phyloP scores from a whole-genome alignment of 2,329 filamentous ascomycete genomes.

The Diaporthe australafricana region DNA sequence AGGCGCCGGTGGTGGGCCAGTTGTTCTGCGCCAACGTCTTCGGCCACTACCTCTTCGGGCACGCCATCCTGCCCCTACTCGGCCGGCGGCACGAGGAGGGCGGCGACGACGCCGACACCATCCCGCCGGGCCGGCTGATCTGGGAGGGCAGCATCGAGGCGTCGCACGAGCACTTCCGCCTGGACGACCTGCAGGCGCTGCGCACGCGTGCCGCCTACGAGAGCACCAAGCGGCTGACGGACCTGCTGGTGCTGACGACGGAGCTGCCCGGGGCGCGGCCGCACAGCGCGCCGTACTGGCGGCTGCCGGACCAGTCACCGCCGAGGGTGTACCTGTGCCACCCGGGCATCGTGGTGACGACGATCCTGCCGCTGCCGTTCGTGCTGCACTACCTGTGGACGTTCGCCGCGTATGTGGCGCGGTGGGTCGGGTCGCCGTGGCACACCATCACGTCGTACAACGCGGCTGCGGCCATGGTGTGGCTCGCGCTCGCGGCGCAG shows the following conservation, averaged over 20 bases:
- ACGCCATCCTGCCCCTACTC: constrained; percentile 83
- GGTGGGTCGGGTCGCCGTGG: constrained; percentile 89
- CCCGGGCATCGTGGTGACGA: constrained; percentile 87
- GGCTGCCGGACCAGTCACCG: neutral
- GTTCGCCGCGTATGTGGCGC: constrained; percentile 75
- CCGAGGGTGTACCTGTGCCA: constrained; percentile 77
- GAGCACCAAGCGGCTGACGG: constrained; percentile 86
- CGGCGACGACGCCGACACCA: constrained; percentile 49
- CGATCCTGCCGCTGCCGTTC: constrained; percentile 79
- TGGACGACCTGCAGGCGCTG: constrained; percentile 82
- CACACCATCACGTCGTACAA: constrained; percentile 82
- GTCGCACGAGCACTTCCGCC: constrained; percentile 61
- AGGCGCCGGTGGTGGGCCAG: constrained; percentile 71
- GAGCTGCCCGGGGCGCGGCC: constrained; percentile 72
- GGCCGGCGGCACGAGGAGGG: constrained; percentile 52
- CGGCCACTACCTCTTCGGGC: constrained; percentile 90
- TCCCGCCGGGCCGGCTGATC: constrained; percentile 74
- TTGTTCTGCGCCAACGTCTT: constrained; percentile 95
- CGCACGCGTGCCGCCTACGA: constrained; percentile 78
- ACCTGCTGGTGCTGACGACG: constrained; percentile 81
- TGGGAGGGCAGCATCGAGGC: constrained; percentile 91
- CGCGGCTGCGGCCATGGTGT: constrained; percentile 81
- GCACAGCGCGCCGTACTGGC: constrained; percentile 68
- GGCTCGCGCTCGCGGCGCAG: constrained; percentile 78
- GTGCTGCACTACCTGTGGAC: constrained; percentile 79